phyloP scores from a whole-genome alignment of 2,329 filamentous ascomycete genomes.

The Plenodomus lindquistii region DNA sequence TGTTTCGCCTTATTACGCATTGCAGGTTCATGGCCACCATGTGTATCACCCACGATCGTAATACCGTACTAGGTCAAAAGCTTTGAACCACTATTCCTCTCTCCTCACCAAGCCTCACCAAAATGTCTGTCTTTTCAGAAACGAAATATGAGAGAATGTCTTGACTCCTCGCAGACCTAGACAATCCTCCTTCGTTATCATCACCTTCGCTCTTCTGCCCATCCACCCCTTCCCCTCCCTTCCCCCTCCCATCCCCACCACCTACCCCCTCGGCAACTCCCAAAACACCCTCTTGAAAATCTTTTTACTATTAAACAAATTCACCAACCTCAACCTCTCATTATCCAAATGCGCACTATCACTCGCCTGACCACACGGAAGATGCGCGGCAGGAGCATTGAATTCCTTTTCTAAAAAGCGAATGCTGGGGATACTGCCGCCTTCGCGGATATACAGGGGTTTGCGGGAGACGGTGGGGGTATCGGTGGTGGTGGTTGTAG shows the following conservation, averaged over 20 bases:
- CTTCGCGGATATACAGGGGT: constrained; percentile 92
- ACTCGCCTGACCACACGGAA: constrained; percentile 93
- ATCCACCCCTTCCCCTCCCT: too few relatives aligned
- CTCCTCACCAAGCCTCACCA: too few relatives aligned
- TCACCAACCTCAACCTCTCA: constrained; percentile 84
- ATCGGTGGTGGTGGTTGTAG: background rate
- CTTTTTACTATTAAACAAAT: constrained; percentile 87
- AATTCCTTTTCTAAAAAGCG: constrained; percentile 95
- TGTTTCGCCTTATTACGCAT: too few relatives aligned
- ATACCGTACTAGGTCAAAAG: too few relatives aligned
- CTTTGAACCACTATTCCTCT: too few relatives aligned
- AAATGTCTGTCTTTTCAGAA: too few relatives aligned
- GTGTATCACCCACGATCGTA: too few relatives aligned
- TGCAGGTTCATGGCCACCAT: too few relatives aligned
- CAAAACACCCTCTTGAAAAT: constrained; percentile 88
- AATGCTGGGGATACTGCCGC: constrained; percentile 92
- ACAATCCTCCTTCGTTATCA: too few relatives aligned
- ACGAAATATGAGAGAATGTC: too few relatives aligned
- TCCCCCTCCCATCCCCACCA: background rate
- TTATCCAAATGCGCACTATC: constrained; percentile 95
- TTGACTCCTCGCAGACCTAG: too few relatives aligned
- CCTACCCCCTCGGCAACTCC: constrained; percentile 51
- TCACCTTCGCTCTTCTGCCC: too few relatives aligned
- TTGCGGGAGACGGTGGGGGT: constrained; percentile 45
- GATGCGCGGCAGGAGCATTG: constrained; percentile 82